phyloP scores from a whole-genome alignment of 495 filamentous ascomycete genomes.

The Neurospora sp. region DNA sequence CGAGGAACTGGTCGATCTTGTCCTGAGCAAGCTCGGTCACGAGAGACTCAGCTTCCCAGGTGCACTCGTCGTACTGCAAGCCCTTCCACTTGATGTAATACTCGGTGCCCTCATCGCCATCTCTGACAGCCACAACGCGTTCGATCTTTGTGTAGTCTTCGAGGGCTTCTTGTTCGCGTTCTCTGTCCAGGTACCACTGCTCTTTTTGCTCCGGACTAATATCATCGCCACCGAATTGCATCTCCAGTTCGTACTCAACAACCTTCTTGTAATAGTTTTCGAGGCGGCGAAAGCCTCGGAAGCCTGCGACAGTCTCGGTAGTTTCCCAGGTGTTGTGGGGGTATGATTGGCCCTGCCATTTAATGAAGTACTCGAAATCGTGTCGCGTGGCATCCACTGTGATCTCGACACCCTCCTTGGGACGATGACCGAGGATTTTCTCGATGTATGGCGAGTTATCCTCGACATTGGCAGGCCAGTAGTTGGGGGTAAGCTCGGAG shows the following conservation, averaged over 20 bases:
- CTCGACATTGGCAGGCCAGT: conserved; percentile 52
- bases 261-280: conserved; percentile 90
- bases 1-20: conserved; percentile 83
- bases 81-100: conserved; percentile 93
- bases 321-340: conserved; percentile 93
- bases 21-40: conserved; percentile 68
- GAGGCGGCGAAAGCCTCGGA: conserved; percentile 67
- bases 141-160: conserved; percentile 84
- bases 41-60: conserved; percentile 76
- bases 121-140: conserved; percentile 72
- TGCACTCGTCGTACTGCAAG: conserved; percentile 81
- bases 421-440: conserved; percentile 73
- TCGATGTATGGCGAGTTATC: conserved; percentile 79
- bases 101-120: conserved; percentile 65
- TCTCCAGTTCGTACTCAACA: conserved; percentile 60
- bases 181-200: conserved; percentile 80
- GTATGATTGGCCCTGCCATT: conserved; percentile 93
- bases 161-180: conserved; percentile 72
- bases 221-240: conserved; percentile 56
- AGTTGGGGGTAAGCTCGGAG: conserved; percentile 45
- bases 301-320: conserved; percentile 48
- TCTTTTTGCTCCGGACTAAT: conserved; percentile 79
- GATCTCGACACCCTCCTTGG: conserved; percentile 56
- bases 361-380: conserved; percentile 90
- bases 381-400: conserved; percentile 52